phyloP scores from a whole-genome alignment of 2,329 filamentous ascomycete species.

The Lasiodiplodia citricola region DNA sequence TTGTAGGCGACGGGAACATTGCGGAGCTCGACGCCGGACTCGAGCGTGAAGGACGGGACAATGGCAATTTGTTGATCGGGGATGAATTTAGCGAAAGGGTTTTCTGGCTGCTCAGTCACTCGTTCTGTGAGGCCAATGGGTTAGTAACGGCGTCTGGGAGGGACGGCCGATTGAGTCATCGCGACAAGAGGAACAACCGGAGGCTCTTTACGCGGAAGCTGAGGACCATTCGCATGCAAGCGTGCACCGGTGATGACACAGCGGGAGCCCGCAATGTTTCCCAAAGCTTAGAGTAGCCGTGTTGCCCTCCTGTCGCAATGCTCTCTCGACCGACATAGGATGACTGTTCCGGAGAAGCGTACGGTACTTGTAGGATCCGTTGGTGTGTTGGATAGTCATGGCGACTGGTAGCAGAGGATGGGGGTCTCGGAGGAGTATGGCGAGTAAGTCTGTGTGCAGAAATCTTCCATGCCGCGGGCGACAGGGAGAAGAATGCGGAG shows the following conservation, averaged over 20 bases:
- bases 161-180: background rate
- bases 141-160: background rate
- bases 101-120: conserved; percentile 72
- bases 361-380: conserved; percentile 25
- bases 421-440: conserved; percentile 26
- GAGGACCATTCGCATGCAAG: background rate
- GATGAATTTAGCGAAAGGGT: conserved; percentile 86
- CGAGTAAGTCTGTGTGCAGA: conserved; percentile 21
- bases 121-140: conserved; percentile 3
- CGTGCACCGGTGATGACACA: background rate
- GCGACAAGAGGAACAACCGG: background rate
- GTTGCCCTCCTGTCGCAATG: background rate
- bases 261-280: too few relatives aligned
- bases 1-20: conserved; percentile 75
- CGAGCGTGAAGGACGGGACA: conserved; percentile 87
- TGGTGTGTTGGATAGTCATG: conserved; percentile 23
- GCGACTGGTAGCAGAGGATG: conserved; percentile 27
- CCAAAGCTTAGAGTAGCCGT: background rate
- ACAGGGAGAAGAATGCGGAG: conserved; percentile 1
- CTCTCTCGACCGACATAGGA: background rate
- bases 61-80: conserved; percentile 86
- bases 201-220: background rate
- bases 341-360: conserved; percentile 13
- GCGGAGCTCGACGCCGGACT: conserved; percentile 82
- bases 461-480: conserved; percentile 24